phyloP scores from a whole-genome alignment of 768 basidiomycete species.

The Cystobasidium ongulense region DNA sequence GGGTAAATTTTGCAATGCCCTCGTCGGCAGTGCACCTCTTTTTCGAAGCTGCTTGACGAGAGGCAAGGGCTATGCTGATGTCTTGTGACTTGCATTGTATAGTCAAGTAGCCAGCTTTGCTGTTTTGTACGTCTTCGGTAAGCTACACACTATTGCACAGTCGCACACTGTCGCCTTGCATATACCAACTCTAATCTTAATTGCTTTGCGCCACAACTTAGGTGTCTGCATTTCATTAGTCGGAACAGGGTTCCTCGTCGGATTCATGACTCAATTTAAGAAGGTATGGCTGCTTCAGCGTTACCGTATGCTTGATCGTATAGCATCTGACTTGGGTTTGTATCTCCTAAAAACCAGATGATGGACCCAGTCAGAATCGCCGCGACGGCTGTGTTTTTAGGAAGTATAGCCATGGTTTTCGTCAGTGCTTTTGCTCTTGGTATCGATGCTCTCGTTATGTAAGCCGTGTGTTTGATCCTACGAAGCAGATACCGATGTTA shows the following conservation, averaged over 20 bases:
- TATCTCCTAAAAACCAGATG: constrained; percentile 12
- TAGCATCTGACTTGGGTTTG: background rate
- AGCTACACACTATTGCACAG: background rate
- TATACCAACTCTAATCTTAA: background rate
- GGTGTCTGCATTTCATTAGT: constrained; percentile 21
- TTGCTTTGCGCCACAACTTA: background rate
- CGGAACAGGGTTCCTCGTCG: constrained; percentile 23
- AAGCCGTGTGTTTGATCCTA: background rate
- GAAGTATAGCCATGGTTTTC: constrained; percentile 26
- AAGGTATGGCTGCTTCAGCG: background rate
- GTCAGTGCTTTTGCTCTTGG: constrained; percentile 25
- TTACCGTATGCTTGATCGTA: background rate
- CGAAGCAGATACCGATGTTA: background rate
- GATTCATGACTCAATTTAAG: constrained; percentile 9
- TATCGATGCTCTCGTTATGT: constrained; percentile 26
- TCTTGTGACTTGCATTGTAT: background rate
- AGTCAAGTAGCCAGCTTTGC: constrained; percentile 30
- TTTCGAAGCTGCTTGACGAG: background rate
- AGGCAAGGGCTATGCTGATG: background rate
- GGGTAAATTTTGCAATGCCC: background rate
- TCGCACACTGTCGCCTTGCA: too few relatives aligned
- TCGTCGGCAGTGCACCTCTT: background rate
- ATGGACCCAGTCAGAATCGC: constrained; percentile 22
- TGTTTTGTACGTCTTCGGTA: constrained; percentile 23
- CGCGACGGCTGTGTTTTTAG: constrained; percentile 23